Evolutionary conservation across 768 basidiomycete genomes (phyloP).

Genomic region (Tylopilus rubrobrunneus): DNA sequence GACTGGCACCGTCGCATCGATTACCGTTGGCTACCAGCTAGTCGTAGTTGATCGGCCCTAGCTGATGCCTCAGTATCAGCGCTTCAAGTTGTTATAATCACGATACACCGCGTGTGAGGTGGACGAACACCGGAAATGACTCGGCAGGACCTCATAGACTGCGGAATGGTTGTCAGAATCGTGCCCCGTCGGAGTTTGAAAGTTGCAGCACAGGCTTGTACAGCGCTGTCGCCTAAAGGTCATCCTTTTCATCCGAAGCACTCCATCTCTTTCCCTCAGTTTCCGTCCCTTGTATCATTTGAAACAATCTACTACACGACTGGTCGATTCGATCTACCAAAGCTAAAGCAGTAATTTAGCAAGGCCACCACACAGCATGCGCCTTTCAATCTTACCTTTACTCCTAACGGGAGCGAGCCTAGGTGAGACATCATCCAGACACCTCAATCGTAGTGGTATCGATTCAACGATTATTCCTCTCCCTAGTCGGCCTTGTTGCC

Average conservation of each 20-base stretch:
- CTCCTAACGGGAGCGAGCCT: constrained; percentile 35
- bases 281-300: neutral
- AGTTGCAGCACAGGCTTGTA: constrained; percentile 2
- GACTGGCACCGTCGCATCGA: neutral
- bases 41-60: neutral
- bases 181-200: constrained; percentile 23
- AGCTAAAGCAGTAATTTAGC: neutral
- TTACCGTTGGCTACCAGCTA: neutral
- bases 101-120: neutral
- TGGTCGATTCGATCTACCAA: neutral
- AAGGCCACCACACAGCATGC: constrained; percentile 28
- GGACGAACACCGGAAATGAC: neutral
- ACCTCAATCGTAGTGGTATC: neutral
- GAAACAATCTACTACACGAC: neutral
- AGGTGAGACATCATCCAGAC: constrained; percentile 20
- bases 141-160: neutral
- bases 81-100: neutral
- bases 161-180: neutral
- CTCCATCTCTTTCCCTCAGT: neutral
- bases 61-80: neutral
- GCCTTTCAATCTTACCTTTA: constrained; percentile 34
- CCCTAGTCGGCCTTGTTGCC: constrained; percentile 34
- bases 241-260: neutral
- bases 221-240: neutral
- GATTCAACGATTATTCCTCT: neutral